These are phyloP conservation scores for Stagonosporopsis chrysanthemi DNA, from an alignment of 2,329 filamentous ascomycete species.

Conservation along the genomic window DNA sequence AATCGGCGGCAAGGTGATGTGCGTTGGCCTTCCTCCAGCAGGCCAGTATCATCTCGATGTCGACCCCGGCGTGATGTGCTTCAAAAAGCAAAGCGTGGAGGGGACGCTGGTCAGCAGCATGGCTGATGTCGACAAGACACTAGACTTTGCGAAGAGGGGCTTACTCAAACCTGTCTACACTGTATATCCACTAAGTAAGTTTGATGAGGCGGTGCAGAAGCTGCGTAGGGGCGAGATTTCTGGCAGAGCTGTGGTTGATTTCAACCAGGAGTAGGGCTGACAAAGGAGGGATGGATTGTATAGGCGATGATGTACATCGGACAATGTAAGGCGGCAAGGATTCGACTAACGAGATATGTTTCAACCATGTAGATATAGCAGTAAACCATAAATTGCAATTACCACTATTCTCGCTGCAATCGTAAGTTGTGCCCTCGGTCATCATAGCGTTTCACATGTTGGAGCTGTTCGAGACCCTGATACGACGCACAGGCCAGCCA, in stretches of 20 bases:
- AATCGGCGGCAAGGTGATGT: slow-evolving; percentile 62
- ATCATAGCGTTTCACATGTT: slow-evolving; percentile 5
- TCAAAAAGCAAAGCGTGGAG: slow-evolving; percentile 46
- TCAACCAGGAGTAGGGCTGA: slow-evolving; percentile 52
- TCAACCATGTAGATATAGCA: too few species aligned
- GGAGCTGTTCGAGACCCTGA: slow-evolving; percentile 11
- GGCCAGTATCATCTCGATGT: slow-evolving; percentile 42
- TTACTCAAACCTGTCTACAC: slow-evolving; percentile 60
- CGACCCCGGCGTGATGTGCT: slow-evolving; percentile 46
- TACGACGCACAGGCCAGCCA: slow-evolving; percentile 20
- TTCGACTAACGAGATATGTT: neutral
- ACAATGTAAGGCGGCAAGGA: neutral
- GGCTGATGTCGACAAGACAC: slow-evolving; percentile 56
- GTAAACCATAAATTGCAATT: too few species aligned
- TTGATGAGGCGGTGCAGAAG: slow-evolving; percentile 61
- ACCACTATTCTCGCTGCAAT: too few species aligned
- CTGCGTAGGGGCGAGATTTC: slow-evolving; percentile 60
- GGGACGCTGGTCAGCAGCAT: slow-evolving; percentile 56
- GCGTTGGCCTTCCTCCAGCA: slow-evolving; percentile 54
- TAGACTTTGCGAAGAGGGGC: slow-evolving; percentile 60
- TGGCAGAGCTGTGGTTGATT: slow-evolving; percentile 62
- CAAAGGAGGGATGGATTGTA: neutral
- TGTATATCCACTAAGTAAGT: slow-evolving; percentile 55
- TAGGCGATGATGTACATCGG: slow-evolving; percentile 2
- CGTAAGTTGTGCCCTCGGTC: neutral